Percentiles rank a stretch among this genome's conserved stretches.
Evolutionary conservation across 2,329 filamentous ascomycete species (phyloP).

Genomic region (Arachnopeziza araneosa): DNA sequence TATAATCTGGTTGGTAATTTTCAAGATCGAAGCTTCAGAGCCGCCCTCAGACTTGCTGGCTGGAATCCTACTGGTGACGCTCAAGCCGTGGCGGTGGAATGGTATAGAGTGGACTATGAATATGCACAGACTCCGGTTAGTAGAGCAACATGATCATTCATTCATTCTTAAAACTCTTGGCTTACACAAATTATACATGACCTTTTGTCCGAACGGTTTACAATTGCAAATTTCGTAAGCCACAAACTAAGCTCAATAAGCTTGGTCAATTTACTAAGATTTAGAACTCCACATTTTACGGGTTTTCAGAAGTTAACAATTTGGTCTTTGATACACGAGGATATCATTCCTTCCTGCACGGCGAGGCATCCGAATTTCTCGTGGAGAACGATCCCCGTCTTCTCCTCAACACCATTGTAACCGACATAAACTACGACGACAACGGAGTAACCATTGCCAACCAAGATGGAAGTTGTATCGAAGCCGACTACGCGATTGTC

Average conservation of each 20-base stretch:
- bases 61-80: conserved; percentile 53
- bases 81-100: conserved; percentile 54
- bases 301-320: conserved; percentile 57
- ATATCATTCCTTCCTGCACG: conserved; percentile 51
- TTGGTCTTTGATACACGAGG: conserved; percentile 57
- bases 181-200: background rate
- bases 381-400: conserved; percentile 45
- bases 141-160: background rate
- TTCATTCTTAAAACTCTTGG: background rate
- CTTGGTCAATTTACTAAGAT: background rate
- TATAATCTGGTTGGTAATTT: conserved; percentile 31
- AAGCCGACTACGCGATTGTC: conserved; percentile 56
- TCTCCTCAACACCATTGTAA: conserved; percentile 52
- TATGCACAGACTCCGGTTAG: conserved; percentile 32
- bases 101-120: conserved; percentile 56
- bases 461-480: conserved; percentile 46
- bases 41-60: conserved; percentile 52
- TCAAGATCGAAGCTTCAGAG: conserved; percentile 50
- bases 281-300: conserved; percentile 57
- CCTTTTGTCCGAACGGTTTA: background rate
- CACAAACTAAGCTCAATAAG: background rate
- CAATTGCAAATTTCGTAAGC: conserved; percentile 2
- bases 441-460: conserved; percentile 48
- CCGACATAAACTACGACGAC: conserved; percentile 46
- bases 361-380: conserved; percentile 54